Evolutionary conservation across 1,139 yeast genomes (phyloP), one percentile per base, ranked within the genome.

Genomic region (Yamadazyma dushanensis): DNA sequence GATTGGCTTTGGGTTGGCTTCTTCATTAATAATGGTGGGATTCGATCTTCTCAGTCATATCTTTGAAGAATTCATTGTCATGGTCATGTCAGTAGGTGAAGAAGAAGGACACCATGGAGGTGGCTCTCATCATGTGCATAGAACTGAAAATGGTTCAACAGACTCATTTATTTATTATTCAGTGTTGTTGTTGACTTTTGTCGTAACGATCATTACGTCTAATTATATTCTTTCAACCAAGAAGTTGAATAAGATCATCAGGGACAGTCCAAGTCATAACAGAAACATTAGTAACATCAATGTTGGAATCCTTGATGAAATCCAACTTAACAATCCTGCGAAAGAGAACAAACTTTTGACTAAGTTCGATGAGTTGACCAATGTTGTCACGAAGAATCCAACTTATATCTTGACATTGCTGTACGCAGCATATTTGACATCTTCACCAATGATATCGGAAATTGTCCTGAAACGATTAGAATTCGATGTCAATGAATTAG

Each of bases 21-120:
- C 92, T 1, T 82, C 95, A 1, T 71, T 92, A 43, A 70, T 90
- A 16, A 92, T 90, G 76, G 95, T 90, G 46, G 97, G 97, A 0
- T 78, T 88, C 40, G 97, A 92, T 56, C 68, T 92, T 38, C 66
- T 87, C 35, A 85, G 95, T 37, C 98, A 92, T 57, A 73, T 87
- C 10, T 53, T 86, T 15, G 97, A 92, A 57, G 95, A 86, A 46
- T 56, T 78, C 31, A 76, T 85, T 28, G 76, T 76, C 19, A 61
- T 59, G 17, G 62, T 70, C 45, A 81, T 66, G 5, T 62, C 61
- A 3, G 79, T 63, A 23, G 64, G 58, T 1, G 34, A 15, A 17
- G 56, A 55, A n/a, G 57, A 51, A 8, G 56, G 53, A 19, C 62
- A 54, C 11, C 56, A 46, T 14, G 54, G 53, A 36, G 55, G 59